Conservation (phyloP, 768 basidiomycete genomes). For the Clavaria fumosa region DNA sequence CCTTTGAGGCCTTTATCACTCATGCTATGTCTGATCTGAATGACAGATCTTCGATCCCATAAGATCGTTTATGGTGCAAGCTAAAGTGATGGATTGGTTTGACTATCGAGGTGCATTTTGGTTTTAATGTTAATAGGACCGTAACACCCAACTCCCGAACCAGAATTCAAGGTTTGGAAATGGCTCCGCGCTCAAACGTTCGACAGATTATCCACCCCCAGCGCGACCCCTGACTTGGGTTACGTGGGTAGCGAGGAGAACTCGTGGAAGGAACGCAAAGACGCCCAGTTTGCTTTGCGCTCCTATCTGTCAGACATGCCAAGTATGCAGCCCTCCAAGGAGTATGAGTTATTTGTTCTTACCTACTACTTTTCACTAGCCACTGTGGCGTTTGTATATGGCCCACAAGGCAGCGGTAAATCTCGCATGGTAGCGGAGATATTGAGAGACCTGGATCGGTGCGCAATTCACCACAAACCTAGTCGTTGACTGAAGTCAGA, state of each 20-base stretch:
- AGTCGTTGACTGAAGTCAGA: no score
- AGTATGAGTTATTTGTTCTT: constrained; percentile 1
- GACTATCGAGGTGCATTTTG: constrained; percentile 43
- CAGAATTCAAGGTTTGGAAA: constrained; percentile 61
- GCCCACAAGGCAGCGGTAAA: constrained; percentile 77
- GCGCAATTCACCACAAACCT: no score
- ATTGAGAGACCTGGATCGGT: constrained; percentile 41
- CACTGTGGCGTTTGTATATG: constrained; percentile 67
- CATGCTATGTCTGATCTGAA: not conserved
- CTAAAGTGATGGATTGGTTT: constrained; percentile 73
- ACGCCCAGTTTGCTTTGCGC: constrained; percentile 53
- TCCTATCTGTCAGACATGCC: constrained; percentile 70
- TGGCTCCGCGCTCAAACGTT: constrained; percentile 57
- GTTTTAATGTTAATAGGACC: not conserved
- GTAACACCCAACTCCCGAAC: not conserved
- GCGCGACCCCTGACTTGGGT: not conserved
- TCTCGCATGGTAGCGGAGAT: constrained; percentile 38
- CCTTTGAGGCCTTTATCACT: not conserved
- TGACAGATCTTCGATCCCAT: constrained; percentile 83
- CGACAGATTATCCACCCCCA: constrained; percentile 23
- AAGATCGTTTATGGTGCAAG: constrained; percentile 67
- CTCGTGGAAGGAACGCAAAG: constrained; percentile 75
- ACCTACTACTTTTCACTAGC: constrained; percentile 21
- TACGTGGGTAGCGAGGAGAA: constrained; percentile 17
- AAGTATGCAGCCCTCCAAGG: constrained; percentile 25